Percentiles rank a stretch among this genome's conserved stretches.
Evolutionary conservation across 192 early-diverging fungal species (phyloP).

Genomic region (Coemansia sp.): DNA sequence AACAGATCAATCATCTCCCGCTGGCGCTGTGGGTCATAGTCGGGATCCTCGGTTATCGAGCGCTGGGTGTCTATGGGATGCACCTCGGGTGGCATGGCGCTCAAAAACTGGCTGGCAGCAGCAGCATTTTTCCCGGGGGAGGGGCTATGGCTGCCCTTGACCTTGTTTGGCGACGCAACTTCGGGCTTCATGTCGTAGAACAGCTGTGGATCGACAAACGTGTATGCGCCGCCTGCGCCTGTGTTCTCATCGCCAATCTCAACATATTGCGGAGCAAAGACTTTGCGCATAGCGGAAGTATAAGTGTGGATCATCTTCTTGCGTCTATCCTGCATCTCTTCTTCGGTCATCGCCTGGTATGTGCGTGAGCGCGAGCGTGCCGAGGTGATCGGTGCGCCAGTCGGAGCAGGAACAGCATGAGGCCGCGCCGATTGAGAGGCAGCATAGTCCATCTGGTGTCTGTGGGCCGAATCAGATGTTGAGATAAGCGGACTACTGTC

Average conservation of each 20-base stretch:
- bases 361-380: constrained; percentile 41
- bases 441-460: neutral
- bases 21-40: constrained; percentile 66
- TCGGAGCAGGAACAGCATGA: constrained; percentile 2
- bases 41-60: constrained; percentile 40
- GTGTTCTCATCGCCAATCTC: constrained; percentile 60
- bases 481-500: constrained; percentile 52
- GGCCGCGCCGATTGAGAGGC: neutral
- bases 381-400: constrained; percentile 20
- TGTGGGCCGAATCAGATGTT: constrained; percentile 25
- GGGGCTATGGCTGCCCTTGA: constrained; percentile 12
- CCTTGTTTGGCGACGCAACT: constrained; percentile 31
- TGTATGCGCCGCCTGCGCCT: constrained; percentile 56
- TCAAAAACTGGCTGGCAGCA: constrained; percentile 18
- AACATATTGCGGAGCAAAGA: constrained; percentile 68
- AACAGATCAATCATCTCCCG: constrained; percentile 60
- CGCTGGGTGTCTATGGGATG: constrained; percentile 45
- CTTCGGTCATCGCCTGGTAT: constrained; percentile 24
- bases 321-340: constrained; percentile 32
- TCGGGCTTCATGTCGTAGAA: constrained; percentile 69
- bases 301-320: constrained; percentile 59
- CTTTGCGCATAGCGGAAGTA: constrained; percentile 57
- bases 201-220: constrained; percentile 84
- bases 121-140: constrained; percentile 1
- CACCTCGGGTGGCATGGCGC: constrained; percentile 13